Evolutionary conservation across 2,329 filamentous ascomycete species (phyloP), one percentile per base, ranked within the genome.

Genomic region (Thelonectria discophora): DNA sequence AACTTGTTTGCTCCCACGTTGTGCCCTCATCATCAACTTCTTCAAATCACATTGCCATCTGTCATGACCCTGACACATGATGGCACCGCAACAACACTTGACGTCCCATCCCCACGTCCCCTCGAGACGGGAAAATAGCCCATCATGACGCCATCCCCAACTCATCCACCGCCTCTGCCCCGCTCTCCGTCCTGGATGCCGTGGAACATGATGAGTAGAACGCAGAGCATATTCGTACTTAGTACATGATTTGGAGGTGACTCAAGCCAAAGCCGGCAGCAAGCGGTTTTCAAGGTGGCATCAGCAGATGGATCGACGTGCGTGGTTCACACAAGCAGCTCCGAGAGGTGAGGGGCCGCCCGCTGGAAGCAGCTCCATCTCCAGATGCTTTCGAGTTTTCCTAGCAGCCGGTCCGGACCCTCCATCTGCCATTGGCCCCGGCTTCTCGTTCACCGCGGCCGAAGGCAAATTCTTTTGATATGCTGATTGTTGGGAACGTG

Each of bases 111-210:
- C 48, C 39, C 62, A 63, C 42, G 52, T 46, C 39, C 42, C 63
- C 58, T 56, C 58, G 54, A 50, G 50, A 59, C 32, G 55, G 42
- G 58, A 60, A 24, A 58, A 43, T 50, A 48, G 65, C 37, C 62
- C 60, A 59, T 62, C 60, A 69, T 69, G 68, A 72, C 69, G 68
- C 69, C 68, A 72, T 69, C 34, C 55, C 52, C 61, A 30, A 47
- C 48, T 21, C 27, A 32, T 50, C 46, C n/a, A n/a, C n/a, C n/a
- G n/a, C 17, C 46, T 11, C 21, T 21, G 37, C 43, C 32, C 34
- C 54, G 34, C 43, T 21, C 54, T 12, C 45, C 54, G 34, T 49
- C 21, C 7, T 7, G n/a, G 24, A 24, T 30, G 45, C 57, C 50
- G 58, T 53, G 24, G 4, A 4, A 24, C 52, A n/a, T n/a, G n/a